Evolutionary conservation across 768 basidiomycete species (phyloP).

Genomic region (Pleurotus citrinopileatus): DNA sequence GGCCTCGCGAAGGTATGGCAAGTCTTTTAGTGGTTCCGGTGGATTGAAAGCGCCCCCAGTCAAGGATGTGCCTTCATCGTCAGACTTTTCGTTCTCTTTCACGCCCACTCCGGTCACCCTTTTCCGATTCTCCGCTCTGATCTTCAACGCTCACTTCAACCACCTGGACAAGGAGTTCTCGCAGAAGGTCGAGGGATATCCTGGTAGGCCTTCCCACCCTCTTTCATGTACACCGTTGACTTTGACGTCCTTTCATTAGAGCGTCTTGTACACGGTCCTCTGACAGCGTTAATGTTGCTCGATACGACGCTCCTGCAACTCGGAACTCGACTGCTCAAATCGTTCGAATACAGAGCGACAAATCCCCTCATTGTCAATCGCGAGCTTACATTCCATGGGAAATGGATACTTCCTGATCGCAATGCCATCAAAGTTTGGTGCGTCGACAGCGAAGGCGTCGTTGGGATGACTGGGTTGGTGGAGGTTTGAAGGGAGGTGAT

Average conservation of each 20-base stretch:
- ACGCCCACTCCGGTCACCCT: slow-evolving; percentile 67
- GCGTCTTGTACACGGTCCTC: slow-evolving; percentile 78
- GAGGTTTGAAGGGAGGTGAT: too few relatives aligned
- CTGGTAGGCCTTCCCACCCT: slow-evolving; percentile 37
- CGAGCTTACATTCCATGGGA: slow-evolving; percentile 44
- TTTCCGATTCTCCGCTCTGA: slow-evolving; percentile 86
- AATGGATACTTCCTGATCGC: slow-evolving; percentile 36
- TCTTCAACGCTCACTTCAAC: slow-evolving; percentile 82
- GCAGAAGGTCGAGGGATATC: slow-evolving; percentile 66
- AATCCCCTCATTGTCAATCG: slow-evolving; percentile 60
- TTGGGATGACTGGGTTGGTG: slow-evolving; percentile 67
- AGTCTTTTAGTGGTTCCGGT: neutral
- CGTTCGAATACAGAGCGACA: slow-evolving; percentile 69
- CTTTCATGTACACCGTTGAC: neutral
- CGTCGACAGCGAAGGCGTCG: slow-evolving; percentile 49
- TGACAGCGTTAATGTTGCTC: slow-evolving; percentile 76
- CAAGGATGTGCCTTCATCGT: slow-evolving; percentile 41
- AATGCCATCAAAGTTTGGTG: slow-evolving; percentile 54
- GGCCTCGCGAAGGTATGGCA: slow-evolving; percentile 41
- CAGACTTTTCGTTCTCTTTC: slow-evolving; percentile 63
- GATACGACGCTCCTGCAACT: slow-evolving; percentile 55
- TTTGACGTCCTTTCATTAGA: slow-evolving; percentile 36
- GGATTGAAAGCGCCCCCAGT: slow-evolving; percentile 33
- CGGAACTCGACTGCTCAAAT: slow-evolving; percentile 36
- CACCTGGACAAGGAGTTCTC: slow-evolving; percentile 79